Percentiles rank a stretch among this genome's conserved stretches.
Evolutionary conservation across 2,329 filamentous ascomycete species (phyloP).

Genomic region (Fusarium sp.): DNA sequence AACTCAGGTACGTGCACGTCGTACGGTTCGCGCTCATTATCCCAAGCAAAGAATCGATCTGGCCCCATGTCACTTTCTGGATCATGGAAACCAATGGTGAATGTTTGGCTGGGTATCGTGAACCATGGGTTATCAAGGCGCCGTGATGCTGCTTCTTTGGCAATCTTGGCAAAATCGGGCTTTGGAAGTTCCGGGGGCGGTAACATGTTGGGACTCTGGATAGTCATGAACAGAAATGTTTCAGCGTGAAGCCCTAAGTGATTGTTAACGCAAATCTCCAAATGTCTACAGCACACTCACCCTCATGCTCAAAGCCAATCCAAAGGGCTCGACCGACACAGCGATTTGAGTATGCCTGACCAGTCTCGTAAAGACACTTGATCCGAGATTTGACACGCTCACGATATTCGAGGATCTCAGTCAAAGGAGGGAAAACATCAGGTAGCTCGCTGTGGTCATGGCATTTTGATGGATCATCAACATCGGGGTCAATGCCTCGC

Average conservation of each 20-base stretch:
- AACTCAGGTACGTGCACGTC: background rate
- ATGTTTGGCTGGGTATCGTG: background rate
- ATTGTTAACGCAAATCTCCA: background rate
- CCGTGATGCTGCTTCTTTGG: conserved; percentile 14
- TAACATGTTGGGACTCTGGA: conserved; percentile 6
- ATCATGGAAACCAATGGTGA: conserved; percentile 15
- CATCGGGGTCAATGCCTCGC: conserved; percentile 10
- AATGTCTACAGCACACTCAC: background rate
- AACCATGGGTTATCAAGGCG: conserved; percentile 11
- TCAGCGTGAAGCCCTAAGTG: conserved; percentile 16
- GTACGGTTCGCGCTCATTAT: conserved; percentile 29
- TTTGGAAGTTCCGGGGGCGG: background rate
- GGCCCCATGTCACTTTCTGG: conserved; percentile 10
- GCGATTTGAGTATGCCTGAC: background rate
- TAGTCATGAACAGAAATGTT: conserved; percentile 30
- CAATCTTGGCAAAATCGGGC: conserved; percentile 15
- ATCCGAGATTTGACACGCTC: conserved; percentile 20
- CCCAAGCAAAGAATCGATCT: conserved; percentile 28
- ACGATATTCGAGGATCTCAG: conserved; percentile 19
- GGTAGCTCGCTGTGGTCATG: conserved; percentile 30
- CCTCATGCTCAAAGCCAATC: conserved; percentile 33
- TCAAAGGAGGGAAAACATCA: conserved; percentile 12
- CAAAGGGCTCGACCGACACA: conserved; percentile 18
- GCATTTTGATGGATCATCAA: conserved; percentile 22
- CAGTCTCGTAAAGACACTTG: background rate